These are phyloP conservation scores for Tylopilus vinaceipallidus DNA, from an alignment of 768 basidiomycete genomes.

Conservation along the genomic window DNA sequence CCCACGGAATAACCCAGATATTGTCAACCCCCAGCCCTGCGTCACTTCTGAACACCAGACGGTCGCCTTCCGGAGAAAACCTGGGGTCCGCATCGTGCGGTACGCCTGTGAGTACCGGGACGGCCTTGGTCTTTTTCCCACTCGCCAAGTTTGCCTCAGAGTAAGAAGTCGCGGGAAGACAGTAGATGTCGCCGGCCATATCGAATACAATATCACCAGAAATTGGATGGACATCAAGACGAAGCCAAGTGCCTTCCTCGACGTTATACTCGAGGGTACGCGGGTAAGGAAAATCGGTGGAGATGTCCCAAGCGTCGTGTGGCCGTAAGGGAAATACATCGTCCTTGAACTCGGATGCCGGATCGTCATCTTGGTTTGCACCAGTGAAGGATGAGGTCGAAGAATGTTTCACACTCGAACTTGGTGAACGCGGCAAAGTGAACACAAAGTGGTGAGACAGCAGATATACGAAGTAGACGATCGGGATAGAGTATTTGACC, in stretches of 20 bases:
- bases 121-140: slow-evolving; percentile 40
- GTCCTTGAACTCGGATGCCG: slow-evolving; percentile 45
- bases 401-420: neutral
- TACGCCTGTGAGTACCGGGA: slow-evolving; percentile 59
- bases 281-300: slow-evolving; percentile 69
- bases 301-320: slow-evolving; percentile 63
- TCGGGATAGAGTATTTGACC: slow-evolving; percentile 19
- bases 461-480: slow-evolving; percentile 20
- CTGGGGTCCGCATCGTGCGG: slow-evolving; percentile 72
- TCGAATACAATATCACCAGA: slow-evolving; percentile 73
- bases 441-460: slow-evolving; percentile 10
- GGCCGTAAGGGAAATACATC: slow-evolving; percentile 64
- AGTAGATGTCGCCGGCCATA: slow-evolving; percentile 74
- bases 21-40: slow-evolving; percentile 73
- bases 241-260: slow-evolving; percentile 71
- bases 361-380: slow-evolving; percentile 28
- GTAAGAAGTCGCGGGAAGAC: slow-evolving; percentile 50
- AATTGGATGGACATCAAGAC: slow-evolving; percentile 68
- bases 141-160: slow-evolving; percentile 25
- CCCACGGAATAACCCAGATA: slow-evolving; percentile 69
- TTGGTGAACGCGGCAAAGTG: neutral
- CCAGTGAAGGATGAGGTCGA: slow-evolving; percentile 2
- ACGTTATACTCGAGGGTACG: slow-evolving; percentile 68
- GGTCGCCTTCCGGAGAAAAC: slow-evolving; percentile 66
- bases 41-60: slow-evolving; percentile 69